These are phyloP conservation scores for Eucalyptus leucophloia DNA, from an alignment of 345 rosid species.

Conservation along the genomic window DNA sequence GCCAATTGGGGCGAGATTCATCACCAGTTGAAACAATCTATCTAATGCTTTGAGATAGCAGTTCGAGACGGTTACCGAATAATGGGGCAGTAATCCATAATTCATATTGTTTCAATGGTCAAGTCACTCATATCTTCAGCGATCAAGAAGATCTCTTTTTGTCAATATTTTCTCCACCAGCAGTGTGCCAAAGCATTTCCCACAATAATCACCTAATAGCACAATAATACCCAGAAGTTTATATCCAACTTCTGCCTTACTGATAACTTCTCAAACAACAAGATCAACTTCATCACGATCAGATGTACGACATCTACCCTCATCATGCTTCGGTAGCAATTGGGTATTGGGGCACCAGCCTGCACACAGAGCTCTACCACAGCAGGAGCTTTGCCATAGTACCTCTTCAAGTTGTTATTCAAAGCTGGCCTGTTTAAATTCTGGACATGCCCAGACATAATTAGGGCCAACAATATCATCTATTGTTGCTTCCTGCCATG, in stretches of 20 bases:
- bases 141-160: neutral
- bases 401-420: conserved; percentile 56
- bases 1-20: neutral
- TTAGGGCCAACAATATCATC: conserved; percentile 69
- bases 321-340: conserved; percentile 71
- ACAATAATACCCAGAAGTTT: neutral
- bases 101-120: neutral
- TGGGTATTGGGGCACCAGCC: conserved; percentile 64
- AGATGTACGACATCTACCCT: conserved; percentile 72
- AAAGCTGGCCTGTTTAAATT: conserved; percentile 39
- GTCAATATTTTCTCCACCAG: neutral
- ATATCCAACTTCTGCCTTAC: neutral
- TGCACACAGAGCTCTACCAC: conserved; percentile 71
- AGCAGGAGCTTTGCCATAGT: conserved; percentile 82
- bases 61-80: neutral
- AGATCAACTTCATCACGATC: conserved; percentile 73
- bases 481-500: conserved; percentile 81
- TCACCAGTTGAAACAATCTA: neutral
- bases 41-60: neutral
- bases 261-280: conserved; percentile 29
- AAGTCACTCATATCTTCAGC: neutral
- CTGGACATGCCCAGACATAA: conserved; percentile 76
- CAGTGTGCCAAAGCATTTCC: neutral
- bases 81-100: neutral
- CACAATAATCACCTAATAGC: neutral